phyloP scores from a whole-genome alignment of 1,284 basidiomycete species.

The Cystobasidium pallidum region DNA sequence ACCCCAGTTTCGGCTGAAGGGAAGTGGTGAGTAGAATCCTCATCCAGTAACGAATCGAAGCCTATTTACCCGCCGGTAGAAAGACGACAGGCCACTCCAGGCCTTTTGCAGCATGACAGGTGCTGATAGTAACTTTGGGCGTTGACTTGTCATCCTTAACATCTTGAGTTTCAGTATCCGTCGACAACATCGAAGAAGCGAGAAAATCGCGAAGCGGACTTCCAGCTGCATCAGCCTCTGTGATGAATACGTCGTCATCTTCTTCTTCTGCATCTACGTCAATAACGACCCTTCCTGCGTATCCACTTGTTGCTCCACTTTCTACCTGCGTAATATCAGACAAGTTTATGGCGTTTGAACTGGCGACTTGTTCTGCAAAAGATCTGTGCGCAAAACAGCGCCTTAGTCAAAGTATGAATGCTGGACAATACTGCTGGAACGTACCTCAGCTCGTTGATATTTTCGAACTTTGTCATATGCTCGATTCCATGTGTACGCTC shows the following conservation, averaged over 20 bases:
- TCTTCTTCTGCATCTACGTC: conserved; percentile 24
- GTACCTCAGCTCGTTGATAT: conserved; percentile 74
- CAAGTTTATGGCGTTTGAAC: background rate
- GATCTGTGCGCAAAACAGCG: conserved; percentile 5
- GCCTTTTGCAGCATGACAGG: conserved; percentile 88
- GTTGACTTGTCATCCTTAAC: conserved; percentile 61
- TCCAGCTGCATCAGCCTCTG: conserved; percentile 46
- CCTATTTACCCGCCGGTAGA: conserved; percentile 66
- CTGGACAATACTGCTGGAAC: background rate
- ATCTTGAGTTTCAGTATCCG: conserved; percentile 70
- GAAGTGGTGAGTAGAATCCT: background rate
- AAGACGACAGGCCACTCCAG: conserved; percentile 89
- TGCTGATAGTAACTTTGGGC: conserved; percentile 79
- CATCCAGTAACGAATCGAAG: background rate
- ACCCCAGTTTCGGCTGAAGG: conserved; percentile 70
- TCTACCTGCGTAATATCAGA: background rate
- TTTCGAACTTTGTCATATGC: conserved; percentile 78
- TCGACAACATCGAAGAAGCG: conserved; percentile 80
- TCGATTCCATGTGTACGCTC: conserved; percentile 69
- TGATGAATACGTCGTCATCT: conserved; percentile 24
- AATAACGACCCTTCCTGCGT: background rate
- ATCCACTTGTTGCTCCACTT: background rate
- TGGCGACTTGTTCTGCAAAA: conserved; percentile 35
- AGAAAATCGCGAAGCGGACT: conserved; percentile 78
- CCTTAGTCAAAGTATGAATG: too few relatives aligned